phyloP scores from a whole-genome alignment of 352 stramenopile genomes.

The Phytophthora fragariae region DNA sequence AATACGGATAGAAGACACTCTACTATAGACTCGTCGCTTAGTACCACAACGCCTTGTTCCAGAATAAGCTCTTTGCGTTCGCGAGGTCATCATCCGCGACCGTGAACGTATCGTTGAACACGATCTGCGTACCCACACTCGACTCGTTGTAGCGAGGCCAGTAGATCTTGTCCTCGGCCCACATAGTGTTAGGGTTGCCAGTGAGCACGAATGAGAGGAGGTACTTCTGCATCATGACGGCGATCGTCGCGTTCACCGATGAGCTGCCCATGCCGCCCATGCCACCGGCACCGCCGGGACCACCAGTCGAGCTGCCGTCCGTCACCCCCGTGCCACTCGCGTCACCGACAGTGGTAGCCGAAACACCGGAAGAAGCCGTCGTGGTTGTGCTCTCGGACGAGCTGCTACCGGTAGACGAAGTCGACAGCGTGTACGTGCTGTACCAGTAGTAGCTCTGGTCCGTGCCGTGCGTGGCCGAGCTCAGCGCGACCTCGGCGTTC shows the following conservation, averaged over 20 bases:
- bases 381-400: slow-evolving; percentile 12
- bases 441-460: slow-evolving; percentile 40
- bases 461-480: slow-evolving; percentile 15
- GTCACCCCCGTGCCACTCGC: slow-evolving; percentile 9
- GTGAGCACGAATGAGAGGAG: slow-evolving; percentile 38
- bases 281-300: background rate
- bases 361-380: slow-evolving; percentile 12
- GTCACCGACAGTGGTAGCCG: slow-evolving; percentile 13
- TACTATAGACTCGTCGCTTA: slow-evolving; percentile 3
- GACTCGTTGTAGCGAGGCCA: slow-evolving; percentile 35
- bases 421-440: slow-evolving; percentile 29
- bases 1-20: too few species aligned
- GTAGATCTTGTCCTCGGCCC: slow-evolving; percentile 38
- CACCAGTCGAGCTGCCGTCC: slow-evolving; percentile 19
- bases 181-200: slow-evolving; percentile 33
- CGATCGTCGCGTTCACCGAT: slow-evolving; percentile 25
- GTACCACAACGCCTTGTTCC: slow-evolving; percentile 42
- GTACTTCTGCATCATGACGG: slow-evolving; percentile 39
- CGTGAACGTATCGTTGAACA: slow-evolving; percentile 43
- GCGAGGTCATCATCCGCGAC: slow-evolving; percentile 27
- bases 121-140: slow-evolving; percentile 25
- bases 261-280: slow-evolving; percentile 17
- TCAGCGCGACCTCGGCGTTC: slow-evolving; percentile 28
- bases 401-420: slow-evolving; percentile 2
- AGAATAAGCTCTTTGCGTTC: slow-evolving; percentile 32